Evolutionary conservation across 257 asterid species (phyloP), one percentile per base, ranked within the genome.

Genomic region (Gardenia jasminoides): DNA sequence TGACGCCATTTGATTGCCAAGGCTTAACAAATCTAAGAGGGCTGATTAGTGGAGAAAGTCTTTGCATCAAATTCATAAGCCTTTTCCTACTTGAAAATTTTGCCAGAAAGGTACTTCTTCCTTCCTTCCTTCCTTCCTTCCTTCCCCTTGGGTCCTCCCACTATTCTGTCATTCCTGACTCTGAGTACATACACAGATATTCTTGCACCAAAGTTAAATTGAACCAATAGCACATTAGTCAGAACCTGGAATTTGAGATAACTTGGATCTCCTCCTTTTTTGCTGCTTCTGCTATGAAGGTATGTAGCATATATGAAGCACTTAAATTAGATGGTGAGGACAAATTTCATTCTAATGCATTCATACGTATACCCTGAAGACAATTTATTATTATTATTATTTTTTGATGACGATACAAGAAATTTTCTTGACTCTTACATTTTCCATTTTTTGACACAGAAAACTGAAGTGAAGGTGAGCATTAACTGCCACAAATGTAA

Each of bases 401-500:
- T n/a, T n/a, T n/a, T n/a, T n/a, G n/a, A n/a, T n/a, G 41, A 36
- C 4, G 41, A 36, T 36, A 36, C 12, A 46, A 6, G 1, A 17
- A 10, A 10, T n/a, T 70, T 70, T 10, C 66, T 59, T 56, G 64
- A 3, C 10, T 11, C 41, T n/a, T n/a, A 15, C 12, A 8, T 41
- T 20, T 70, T 70, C 20, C 17, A 9, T 70, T 70, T 48, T 19
- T 7, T 52, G 67, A 30, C 47, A 52, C 71, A 78, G 81, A 78
- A 59, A 69, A 78, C 54, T 17, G 75, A 78, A 41, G 24, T 78
- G 62, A 78, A 78, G 43, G 82, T 78, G 77, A 50, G 30, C 72
- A 70, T 78, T n/a, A 64, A 56, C 50, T 70, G 70, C 26, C 17
- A 59, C 26, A 59, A 78, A 59, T 70, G 77, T 2, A 70, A 71